These are phyloP conservation scores for Ophiognomonia clavigignenti-juglandacearum DNA, from an alignment of 2,329 filamentous ascomycete species.

Conservation along the genomic window DNA sequence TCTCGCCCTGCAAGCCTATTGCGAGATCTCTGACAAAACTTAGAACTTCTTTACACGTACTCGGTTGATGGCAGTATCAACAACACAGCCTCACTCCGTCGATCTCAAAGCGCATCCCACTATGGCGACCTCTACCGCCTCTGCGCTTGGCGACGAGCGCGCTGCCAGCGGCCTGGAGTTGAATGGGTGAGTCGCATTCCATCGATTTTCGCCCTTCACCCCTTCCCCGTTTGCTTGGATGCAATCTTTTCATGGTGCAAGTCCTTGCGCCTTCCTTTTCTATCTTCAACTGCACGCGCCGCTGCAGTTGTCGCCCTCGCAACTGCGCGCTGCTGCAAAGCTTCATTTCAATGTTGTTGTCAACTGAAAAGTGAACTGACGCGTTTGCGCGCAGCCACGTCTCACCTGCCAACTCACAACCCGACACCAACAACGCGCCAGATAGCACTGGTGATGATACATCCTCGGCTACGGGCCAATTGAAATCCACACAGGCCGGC, in stretches of 20 bases:
- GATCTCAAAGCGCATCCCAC: slow-evolving; percentile 43
- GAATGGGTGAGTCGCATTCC: slow-evolving; percentile 62
- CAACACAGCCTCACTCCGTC: slow-evolving; percentile 40
- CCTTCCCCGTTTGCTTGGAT: too few species aligned
- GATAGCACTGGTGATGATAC: neutral
- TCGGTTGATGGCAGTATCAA: slow-evolving; percentile 53
- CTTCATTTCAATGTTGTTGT: neutral
- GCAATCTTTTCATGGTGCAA: too few species aligned
- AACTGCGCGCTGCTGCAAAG: too few species aligned
- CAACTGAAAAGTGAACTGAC: slow-evolving; percentile 1
- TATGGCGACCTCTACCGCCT: slow-evolving; percentile 38
- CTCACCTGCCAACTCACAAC: slow-evolving; percentile 13
- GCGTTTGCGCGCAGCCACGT: slow-evolving; percentile 16
- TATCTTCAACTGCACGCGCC: too few species aligned
- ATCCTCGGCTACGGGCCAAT: slow-evolving; percentile 1
- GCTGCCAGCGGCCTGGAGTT: slow-evolving; percentile 25
- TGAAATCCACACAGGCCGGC: slow-evolving; percentile 13
- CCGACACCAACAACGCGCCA: slow-evolving; percentile 9
- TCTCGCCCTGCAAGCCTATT: slow-evolving; percentile 30
- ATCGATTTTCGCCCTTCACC: too few species aligned
- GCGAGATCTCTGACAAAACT: too few species aligned
- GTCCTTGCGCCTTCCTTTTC: too few species aligned
- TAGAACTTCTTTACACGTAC: too few species aligned
- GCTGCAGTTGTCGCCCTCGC: too few species aligned
- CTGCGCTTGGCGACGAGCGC: slow-evolving; percentile 33